Evolutionary conservation across 1,284 basidiomycete species (phyloP), one percentile per base, ranked within the genome.

Genomic region (Austroboletus niveus): DNA sequence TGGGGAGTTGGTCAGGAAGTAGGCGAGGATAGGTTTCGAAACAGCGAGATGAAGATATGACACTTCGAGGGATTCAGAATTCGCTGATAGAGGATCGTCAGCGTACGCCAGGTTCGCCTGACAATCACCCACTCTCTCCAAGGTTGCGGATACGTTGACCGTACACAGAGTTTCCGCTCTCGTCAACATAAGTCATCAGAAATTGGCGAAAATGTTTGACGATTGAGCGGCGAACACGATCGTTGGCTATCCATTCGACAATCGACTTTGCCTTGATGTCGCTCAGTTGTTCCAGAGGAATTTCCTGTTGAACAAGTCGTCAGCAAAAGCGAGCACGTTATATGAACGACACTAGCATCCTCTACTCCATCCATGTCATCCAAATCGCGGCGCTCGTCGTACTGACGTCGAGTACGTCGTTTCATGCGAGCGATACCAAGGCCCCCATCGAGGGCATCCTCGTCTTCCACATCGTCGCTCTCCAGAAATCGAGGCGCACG

Each of bases 201-300:
- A 99, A 99, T 63, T 94, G 87, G 49, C 91, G 84, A 78, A 99
- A 98, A 69, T 98, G 92, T 58, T 89, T 87, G 58, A 91, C 81
- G 59, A 99, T 94, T 1, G 96, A 90, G 48, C 90, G 79, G 57
- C 90, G 84, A 54, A 99, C 96, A 43, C 89, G 85, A 53, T 95
- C 93, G 49, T 89, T 88, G 14, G 93, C 87, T 59, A 99, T 93
- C 97, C 97, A 99, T 69, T 97, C 94, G 8, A 91, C 90, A 49
- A 99, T 94, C 17, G 93, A 94, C 63, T 95, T 92, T 31, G 95
- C 92, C 69, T 98, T 98, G 77, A 99, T 92, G 65, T 99, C 96
- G 57, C 92, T 92, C 12, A 99, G 77, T 74, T 99, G 94, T 68
- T 99, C 96, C 43, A 98, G 72, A 0, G 95, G 94, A 52, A 99